Conservation (phyloP, 331 rosid genomes). For the Cydonia oblonga region DNA sequence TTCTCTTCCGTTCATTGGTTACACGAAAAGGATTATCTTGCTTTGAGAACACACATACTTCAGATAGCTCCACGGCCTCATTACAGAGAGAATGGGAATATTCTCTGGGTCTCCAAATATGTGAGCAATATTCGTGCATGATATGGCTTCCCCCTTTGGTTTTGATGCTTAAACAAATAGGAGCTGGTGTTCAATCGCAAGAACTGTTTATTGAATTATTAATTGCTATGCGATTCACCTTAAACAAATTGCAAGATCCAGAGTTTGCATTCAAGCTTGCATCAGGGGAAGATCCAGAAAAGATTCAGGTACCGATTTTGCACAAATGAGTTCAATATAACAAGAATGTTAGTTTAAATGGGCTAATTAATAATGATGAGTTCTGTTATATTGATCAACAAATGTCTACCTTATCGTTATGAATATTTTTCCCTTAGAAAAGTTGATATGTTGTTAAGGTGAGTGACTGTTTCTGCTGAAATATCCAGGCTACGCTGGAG, state of each 20-base stretch:
- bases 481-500: slow-evolving; percentile 43
- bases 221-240: slow-evolving; percentile 49
- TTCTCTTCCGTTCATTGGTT: slow-evolving; percentile 61
- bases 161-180: slow-evolving; percentile 36
- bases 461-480: not conserved
- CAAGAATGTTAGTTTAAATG: not conserved
- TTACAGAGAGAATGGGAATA: slow-evolving; percentile 70
- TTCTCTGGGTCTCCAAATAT: slow-evolving; percentile 51
- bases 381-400: not conserved
- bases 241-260: slow-evolving; percentile 76
- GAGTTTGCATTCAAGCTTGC: slow-evolving; percentile 51
- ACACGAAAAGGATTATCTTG: slow-evolving; percentile 38
- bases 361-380: not conserved
- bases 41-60: slow-evolving; percentile 13
- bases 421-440: too few species aligned
- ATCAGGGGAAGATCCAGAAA: slow-evolving; percentile 42
- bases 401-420: not conserved
- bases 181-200: slow-evolving; percentile 13
- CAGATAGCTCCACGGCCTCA: slow-evolving; percentile 32
- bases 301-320: slow-evolving; percentile 58
- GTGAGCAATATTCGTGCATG: slow-evolving; percentile 60
- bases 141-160: slow-evolving; percentile 86
- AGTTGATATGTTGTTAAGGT: not conserved
- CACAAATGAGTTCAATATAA: not conserved
- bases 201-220: slow-evolving; percentile 33